Evolutionary conservation across 768 basidiomycete genomes (phyloP), one percentile per base, ranked within the genome.

Genomic region (Phanerochaete carnosa): DNA sequence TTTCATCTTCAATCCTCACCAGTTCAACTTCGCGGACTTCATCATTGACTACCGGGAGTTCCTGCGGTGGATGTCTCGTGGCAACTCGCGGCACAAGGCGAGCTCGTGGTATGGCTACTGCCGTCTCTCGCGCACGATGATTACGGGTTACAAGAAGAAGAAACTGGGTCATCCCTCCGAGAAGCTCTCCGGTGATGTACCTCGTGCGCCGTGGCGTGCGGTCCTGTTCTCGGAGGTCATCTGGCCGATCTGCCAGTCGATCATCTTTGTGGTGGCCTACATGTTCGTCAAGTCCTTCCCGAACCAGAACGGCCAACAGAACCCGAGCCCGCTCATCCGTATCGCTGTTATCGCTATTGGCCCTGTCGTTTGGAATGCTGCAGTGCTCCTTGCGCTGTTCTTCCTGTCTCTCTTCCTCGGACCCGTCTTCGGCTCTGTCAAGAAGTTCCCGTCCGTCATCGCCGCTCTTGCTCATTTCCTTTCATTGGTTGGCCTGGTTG

Each of bases 41-140:
- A 90, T 98, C 76, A 94, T 98, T 72, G 97, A 99, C 76, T 98
- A 98, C 74, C 89, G 97, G 59, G 97, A 99, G 72, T 98, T 95
- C 80, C 75, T 99, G 51, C 88, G 97, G 51, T 99, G 97, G 97
- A 98, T 99, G 95, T 97, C 94, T 11, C 86, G 97, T 59, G 97
- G 97, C 59, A 99, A 98, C 76, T 97, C 97, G 50, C 81, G 94
- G 68, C 90, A 93, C 16, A 96, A 98, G 72, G 90, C 92, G 53
- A 98, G 96, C 77, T 95, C 93, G 65, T 99, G 97, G 97, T 96
- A 98, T 73, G 97, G 97, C 1, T 99, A 98, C 76, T 99, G 97
- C 73, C 93, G 97, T 67, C 84, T 98, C 60, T 96, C 94, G 37
- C 79, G 97, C 64, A 99, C 97, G 9, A 91, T 92, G 86, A 97